These are phyloP conservation scores for Phialocephala sp. DNA, from an alignment of 2,329 filamentous ascomycete species.

Conservation along the genomic window DNA sequence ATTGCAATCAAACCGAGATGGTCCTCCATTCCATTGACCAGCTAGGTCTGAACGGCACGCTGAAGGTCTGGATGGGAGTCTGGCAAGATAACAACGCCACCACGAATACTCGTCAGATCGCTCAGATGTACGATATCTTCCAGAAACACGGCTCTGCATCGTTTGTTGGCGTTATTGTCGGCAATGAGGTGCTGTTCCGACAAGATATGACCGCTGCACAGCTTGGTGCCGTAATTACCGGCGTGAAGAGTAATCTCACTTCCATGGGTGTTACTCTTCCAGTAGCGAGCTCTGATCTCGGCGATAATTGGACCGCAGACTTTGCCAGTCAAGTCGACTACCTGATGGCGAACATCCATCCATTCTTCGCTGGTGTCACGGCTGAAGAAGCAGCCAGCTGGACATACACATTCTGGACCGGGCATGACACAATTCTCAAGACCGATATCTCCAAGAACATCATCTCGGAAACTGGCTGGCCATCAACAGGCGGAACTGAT, in stretches of 20 bases:
- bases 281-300: conserved; percentile 86
- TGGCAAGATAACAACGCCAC: conserved; percentile 87
- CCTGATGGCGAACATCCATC: conserved; percentile 96
- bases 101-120: conserved; percentile 81
- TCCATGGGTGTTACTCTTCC: conserved; percentile 69
- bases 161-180: conserved; percentile 82
- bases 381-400: conserved; percentile 73
- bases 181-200: conserved; percentile 81
- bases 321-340: conserved; percentile 78
- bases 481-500: conserved; percentile 77
- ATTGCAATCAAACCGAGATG: conserved; percentile 98
- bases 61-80: conserved; percentile 94
- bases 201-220: conserved; percentile 71
- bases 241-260: conserved; percentile 76
- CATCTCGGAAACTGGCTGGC: conserved; percentile 93
- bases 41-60: conserved; percentile 70
- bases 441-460: conserved; percentile 70
- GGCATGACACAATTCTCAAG: conserved; percentile 68
- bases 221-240: conserved; percentile 67
- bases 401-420: conserved; percentile 84
- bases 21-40: conserved; percentile 80
- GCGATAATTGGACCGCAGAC: conserved; percentile 79
- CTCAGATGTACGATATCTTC: conserved; percentile 84
- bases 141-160: conserved; percentile 69
- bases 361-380: conserved; percentile 85